Evolutionary conservation across 164 flowering plant species (phyloP).

Genomic region (Akebia trifoliata): DNA sequence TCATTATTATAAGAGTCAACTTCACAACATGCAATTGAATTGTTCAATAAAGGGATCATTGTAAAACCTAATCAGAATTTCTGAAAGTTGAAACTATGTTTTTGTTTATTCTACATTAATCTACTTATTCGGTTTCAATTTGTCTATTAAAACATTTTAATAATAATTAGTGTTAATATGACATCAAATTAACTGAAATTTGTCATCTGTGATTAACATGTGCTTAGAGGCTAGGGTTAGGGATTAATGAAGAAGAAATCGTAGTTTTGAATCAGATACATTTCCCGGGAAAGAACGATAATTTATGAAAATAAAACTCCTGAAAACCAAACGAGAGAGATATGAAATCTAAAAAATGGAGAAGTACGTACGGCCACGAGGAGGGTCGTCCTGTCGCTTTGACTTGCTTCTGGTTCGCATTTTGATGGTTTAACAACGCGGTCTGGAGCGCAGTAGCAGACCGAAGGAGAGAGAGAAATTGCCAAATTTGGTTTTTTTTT

Average conservation of each 20-base stretch:
- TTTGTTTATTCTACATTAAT: too few species aligned
- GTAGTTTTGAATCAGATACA: too few species aligned
- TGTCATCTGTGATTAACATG: background rate
- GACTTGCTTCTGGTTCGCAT: conserved; percentile 42
- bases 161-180: too few species aligned
- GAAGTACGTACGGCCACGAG: conserved; percentile 11
- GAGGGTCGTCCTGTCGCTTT: conserved; percentile 13
- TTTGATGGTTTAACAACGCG: conserved; percentile 14
- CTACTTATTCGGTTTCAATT: background rate
- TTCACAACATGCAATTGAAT: too few species aligned
- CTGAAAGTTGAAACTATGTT: too few species aligned
- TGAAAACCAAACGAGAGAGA: background rate
- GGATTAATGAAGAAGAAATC: background rate
- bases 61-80: too few species aligned
- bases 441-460: too few species aligned
- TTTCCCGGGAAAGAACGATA: background rate
- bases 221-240: background rate
- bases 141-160: background rate
- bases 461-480: too few species aligned
- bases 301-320: background rate
- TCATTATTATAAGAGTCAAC: too few species aligned
- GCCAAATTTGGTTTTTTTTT: too few species aligned
- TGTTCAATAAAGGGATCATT: too few species aligned
- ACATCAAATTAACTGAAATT: background rate
- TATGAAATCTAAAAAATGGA: background rate